Percentiles rank a stretch among this genome's conserved stretches.
These are phyloP conservation scores for Alternaria postmessia DNA, from an alignment of 2,329 filamentous ascomycete genomes.

Conservation along the genomic window DNA sequence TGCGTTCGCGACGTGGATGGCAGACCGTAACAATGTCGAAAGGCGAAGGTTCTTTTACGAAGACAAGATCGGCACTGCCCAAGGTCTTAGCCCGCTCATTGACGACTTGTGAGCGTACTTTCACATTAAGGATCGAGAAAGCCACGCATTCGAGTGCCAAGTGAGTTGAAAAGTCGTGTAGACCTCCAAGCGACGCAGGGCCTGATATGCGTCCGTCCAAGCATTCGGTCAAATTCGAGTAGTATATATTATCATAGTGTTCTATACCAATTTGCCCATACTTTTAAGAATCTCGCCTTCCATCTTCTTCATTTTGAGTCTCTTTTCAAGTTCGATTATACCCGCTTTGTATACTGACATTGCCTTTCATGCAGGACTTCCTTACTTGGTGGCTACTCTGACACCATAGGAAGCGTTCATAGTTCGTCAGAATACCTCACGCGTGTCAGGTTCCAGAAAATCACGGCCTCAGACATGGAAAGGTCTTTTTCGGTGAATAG, in stretches of 20 bases:
- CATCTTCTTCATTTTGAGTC: neutral
- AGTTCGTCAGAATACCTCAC: too few species aligned
- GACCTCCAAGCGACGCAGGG: neutral
- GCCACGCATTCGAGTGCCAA: neutral
- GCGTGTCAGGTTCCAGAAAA: too few species aligned
- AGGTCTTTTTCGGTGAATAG: too few species aligned
- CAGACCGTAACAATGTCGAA: constrained; percentile 54
- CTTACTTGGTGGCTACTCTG: too few species aligned
- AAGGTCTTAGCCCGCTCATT: constrained; percentile 53
- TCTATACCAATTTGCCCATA: fast-evolving
- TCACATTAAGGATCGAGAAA: neutral
- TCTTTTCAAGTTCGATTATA: neutral
- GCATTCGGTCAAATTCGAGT: neutral
- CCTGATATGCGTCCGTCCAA: neutral
- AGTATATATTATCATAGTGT: neutral
- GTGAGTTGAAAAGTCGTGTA: neutral
- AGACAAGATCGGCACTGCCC: constrained; percentile 52
- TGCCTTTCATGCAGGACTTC: too few species aligned
- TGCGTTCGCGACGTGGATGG: constrained; percentile 55
- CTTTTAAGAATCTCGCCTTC: neutral
- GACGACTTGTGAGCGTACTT: constrained; percentile 19
- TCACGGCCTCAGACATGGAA: too few species aligned
- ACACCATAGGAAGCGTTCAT: too few species aligned
- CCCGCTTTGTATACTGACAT: neutral
- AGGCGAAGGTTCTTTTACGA: constrained; percentile 56